Evolutionary conservation across 1,139 yeast genomes (phyloP).

Genomic region (Sugiyamaella pinicola): DNA sequence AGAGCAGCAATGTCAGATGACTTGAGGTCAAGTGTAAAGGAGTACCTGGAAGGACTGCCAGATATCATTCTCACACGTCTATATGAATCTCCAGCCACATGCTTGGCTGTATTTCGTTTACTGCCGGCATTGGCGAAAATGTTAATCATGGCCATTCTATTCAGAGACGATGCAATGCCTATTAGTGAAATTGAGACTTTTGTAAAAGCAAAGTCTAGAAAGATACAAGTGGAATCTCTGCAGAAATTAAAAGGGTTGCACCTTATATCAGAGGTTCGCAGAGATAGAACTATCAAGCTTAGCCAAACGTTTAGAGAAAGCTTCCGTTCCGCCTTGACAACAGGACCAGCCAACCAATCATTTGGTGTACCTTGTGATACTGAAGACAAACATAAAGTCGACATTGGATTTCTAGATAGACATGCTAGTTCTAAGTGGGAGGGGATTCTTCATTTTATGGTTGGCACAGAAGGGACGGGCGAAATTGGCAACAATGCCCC

Average conservation of each 20-base stretch:
- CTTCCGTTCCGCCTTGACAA: conserved; percentile 82
- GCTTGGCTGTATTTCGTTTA: conserved; percentile 84
- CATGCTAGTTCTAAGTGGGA: conserved; percentile 94
- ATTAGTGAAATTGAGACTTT: conserved; percentile 71
- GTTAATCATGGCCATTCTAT: conserved; percentile 83
- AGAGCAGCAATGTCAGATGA: conserved; percentile 16
- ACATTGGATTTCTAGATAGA: conserved; percentile 65
- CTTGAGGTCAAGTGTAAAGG: conserved; percentile 68
- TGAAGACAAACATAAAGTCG: conserved; percentile 56
- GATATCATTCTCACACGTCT: conserved; percentile 77
- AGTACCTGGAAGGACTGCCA: conserved; percentile 86
- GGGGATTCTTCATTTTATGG: conserved; percentile 94
- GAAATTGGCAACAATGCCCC: conserved; percentile 37
- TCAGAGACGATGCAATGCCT: conserved; percentile 72
- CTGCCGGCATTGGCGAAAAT: conserved; percentile 89
- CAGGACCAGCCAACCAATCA: conserved; percentile 57
- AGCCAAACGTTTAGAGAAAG: conserved; percentile 75
- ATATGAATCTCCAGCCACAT: conserved; percentile 86
- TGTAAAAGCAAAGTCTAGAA: conserved; percentile 56
- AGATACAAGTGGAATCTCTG: conserved; percentile 71
- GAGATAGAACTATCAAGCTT: conserved; percentile 58
- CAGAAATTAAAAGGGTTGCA: conserved; percentile 77
- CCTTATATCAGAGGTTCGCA: conserved; percentile 65
- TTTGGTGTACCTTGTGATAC: conserved; percentile 59
- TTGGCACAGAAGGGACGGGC: conserved; percentile 60